Base-by-base conservation (phyloP, 768 basidiomycete genomes). In the Lactarius trivialis region DNA sequence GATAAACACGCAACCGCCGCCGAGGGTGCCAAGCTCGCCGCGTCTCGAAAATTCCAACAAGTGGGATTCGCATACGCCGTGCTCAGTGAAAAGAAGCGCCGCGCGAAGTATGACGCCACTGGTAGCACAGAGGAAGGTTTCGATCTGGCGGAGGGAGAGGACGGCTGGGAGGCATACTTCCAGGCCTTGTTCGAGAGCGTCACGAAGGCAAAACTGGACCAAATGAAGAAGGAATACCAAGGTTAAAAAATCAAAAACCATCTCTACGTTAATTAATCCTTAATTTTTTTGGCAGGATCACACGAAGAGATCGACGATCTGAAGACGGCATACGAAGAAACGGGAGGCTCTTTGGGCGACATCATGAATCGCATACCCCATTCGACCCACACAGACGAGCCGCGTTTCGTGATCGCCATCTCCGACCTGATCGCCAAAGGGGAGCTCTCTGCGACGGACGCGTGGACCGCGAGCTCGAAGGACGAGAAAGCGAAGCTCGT, bases 141-240 rank as follows among this genome's bases (percentile, higher is more conserved):
- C 49, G 85, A 86, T 54, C 71, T 89, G 43, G 84, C 77, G 26
- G 82, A 82, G 7, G 91, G 84, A 11, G 91, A 89, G 62, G 89
- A 86, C 64, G 91, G 93, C 1, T 99, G 97, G 97, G 92, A 93
- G 70, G 83, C 89, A 7, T 99, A 99, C 75, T 99, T 98, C 68
- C 89, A 88, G 71, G 86, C 86, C 60, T 75, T 97, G 66, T 97
- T 93, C 67, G 89, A 95, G 63, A 81, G 85, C 58, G 89, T 96
- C 28, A 95, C 93, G 60, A 82, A 86, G 64, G 86, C 83, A 63
- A 89, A 85, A 72, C 78, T 99, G 58, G 93, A 98, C 66, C 91
- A 97, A 72, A 85, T 96, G 83, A 96, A 92, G 82, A 85, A 85
- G 68, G 86, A 85, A 69, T 99, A 99, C 73, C 94, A 98, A 79